Conservation (phyloP, 129 eudicot species). For the Tagetes erecta region DNA sequence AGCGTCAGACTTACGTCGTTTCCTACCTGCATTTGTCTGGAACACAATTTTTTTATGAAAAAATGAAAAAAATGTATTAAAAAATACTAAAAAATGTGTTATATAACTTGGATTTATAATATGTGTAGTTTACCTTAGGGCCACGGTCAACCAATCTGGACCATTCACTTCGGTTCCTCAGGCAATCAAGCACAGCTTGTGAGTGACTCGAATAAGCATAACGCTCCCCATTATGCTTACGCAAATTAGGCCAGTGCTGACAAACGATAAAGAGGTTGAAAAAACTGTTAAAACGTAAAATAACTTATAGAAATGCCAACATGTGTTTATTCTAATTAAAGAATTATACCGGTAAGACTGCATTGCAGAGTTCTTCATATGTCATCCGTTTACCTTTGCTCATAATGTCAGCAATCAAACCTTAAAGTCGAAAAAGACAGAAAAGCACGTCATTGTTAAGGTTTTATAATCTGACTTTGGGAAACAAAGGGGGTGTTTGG, state of each 20-base stretch:
- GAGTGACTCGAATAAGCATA: constrained; percentile 97
- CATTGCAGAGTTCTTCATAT: constrained; percentile 74
- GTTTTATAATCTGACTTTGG: not conserved
- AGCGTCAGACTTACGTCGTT: constrained; percentile 65
- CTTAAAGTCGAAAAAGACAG: constrained; percentile 30
- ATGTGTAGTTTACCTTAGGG: constrained; percentile 62
- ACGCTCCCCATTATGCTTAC: constrained; percentile 95
- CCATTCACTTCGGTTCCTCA: constrained; percentile 96
- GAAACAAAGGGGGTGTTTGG: not conserved
- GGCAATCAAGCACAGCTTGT: constrained; percentile 96
- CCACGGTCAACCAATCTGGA: constrained; percentile 94
- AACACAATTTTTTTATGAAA: constrained; percentile 12
- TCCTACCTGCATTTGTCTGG: constrained; percentile 78
- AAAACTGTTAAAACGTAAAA: not conserved
- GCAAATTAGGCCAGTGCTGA: constrained; percentile 88
- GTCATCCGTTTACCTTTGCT: constrained; percentile 85
- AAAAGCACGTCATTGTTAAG: not conserved
- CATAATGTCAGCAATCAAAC: constrained; percentile 89
- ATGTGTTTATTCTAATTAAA: not conserved
- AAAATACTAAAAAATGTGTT: no score
- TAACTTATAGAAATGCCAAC: not conserved
- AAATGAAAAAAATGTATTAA: not conserved
- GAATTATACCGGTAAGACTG: constrained; percentile 76
- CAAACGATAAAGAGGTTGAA: not conserved
- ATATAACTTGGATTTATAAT: not conserved